Base-by-base conservation (phyloP, 805 yeast genomes). In the Kluyveromyces wickerhamii region DNA sequence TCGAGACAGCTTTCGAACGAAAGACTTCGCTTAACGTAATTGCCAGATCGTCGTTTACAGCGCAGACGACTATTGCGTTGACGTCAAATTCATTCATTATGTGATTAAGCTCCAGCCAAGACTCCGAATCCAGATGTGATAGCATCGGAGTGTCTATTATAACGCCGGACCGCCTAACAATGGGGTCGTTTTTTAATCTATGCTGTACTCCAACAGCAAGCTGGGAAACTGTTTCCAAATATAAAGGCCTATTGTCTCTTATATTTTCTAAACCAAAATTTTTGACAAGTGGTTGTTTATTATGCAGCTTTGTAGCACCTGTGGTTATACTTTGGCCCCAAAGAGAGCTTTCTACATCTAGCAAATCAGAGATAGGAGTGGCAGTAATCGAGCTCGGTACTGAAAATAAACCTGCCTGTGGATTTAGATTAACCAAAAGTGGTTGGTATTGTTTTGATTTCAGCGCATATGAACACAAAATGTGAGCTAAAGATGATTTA, bases 241-340 rank as follows among this genome's bases (percentile, higher is more conserved):
- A 86, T 34, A 69, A 36, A 4, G 39, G 40, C 25, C 38, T 52
- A 53, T 86, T 86, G 9, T 74, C 78, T 1, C 59, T 45, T 9
- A 74, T 66, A 23, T 64, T 59, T 32, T 78, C 83, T 35, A 78
- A 67, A 0, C 97, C 98, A 57, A 67, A 86, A 48, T 71, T 77
- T 48, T 81, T 79, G 7, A 82, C 89, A n/a, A 81, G 55, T 0
- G 97, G 96, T 56, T 85, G 94, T 54, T 85, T 84, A n/a, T 84
- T 83, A 54, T 83, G 88, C 42, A 80, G 76, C 40, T 69, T 63
- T 1, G 88, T 76, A 1, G 84, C 75, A 27, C 94, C 92, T 8
- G 84, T 77, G 1, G 87, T 74, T 40, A 77, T 67, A 16, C 82
- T 74, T 31, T 85, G 84, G 41, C 94, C 95, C 65, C 94, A 81